Evolutionary conservation across 768 basidiomycete genomes (phyloP).

Genomic region (Candolleomyces aberdarensis): DNA sequence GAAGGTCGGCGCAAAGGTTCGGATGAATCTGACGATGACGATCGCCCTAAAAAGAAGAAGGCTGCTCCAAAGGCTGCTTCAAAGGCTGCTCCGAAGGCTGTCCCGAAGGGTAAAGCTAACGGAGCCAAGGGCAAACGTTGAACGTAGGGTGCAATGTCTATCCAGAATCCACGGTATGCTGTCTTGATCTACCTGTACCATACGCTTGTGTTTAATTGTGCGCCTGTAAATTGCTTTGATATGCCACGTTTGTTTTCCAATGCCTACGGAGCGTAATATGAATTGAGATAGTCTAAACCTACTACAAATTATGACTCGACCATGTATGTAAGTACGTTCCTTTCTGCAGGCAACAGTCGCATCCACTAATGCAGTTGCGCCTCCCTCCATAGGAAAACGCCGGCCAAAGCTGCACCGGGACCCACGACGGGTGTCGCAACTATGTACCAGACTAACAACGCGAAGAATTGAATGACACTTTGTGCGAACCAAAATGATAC

Average conservation of each 20-base stretch:
- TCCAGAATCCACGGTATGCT: not conserved
- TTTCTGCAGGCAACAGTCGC: too few relatives aligned
- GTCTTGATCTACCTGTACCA: not conserved
- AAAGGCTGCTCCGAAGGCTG: slow-evolving; percentile 24
- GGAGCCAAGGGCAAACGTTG: slow-evolving; percentile 11
- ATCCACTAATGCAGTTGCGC: slow-evolving; percentile 1
- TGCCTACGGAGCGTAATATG: too few relatives aligned
- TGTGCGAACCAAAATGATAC: slow-evolving; percentile 49
- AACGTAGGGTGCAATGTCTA: not conserved
- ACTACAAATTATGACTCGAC: too few relatives aligned
- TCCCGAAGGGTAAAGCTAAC: slow-evolving; percentile 29
- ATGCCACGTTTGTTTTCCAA: not conserved
- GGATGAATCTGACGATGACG: slow-evolving; percentile 49
- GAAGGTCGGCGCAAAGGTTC: slow-evolving; percentile 26
- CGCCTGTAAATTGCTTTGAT: not conserved
- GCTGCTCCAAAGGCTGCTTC: slow-evolving; percentile 15
- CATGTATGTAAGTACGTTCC: too few relatives aligned
- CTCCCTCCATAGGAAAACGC: slow-evolving; percentile 50
- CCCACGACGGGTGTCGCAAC: slow-evolving; percentile 42
- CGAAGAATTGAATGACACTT: slow-evolving; percentile 25
- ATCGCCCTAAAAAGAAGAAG: slow-evolving; percentile 44
- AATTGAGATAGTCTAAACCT: too few relatives aligned
- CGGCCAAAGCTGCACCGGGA: slow-evolving; percentile 50
- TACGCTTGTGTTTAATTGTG: slow-evolving; percentile 3
- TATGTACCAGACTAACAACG: slow-evolving; percentile 40